Base-by-base conservation (phyloP, 495 filamentous ascomycete species). In the Podospora conica region DNA sequence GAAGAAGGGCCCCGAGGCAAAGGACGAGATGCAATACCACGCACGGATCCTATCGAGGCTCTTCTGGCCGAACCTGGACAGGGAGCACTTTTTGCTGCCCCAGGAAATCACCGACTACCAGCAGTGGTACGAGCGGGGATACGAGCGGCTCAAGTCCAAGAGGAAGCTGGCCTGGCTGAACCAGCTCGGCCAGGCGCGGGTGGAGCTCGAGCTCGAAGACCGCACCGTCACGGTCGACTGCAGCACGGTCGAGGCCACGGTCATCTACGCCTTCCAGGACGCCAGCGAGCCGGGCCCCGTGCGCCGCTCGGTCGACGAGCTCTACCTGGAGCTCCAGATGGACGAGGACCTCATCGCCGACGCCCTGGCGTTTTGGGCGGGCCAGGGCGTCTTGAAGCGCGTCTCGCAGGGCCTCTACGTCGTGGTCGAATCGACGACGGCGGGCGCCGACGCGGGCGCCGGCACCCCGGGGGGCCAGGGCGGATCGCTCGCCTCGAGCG, bases 81-180 rank as follows among this genome's bases (percentile, higher is more conserved):
- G 90, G 21, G 90, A 93, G 68, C 81, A 82, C 24, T 97, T 96
- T 77, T 73, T 79, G 31, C 77, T 96, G 10, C 95, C 96, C 4
- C 61, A 77, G 0, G 80, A 81, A 33, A 87, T 98, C 33, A 63
- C 75, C 5, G 73, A 82, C 2, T 76, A 91, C 25, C 91, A 93
- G 75, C 76, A 85, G 60, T 79, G 77, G 23, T 98, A 96, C 78
- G 85, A 88, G 55, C 69, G 75, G 4, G 88, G 88, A n/a, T 98
- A 96, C 73, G 87, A 91, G 69, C 77, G 77, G 3, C 82, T 94
- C 69, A 96, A 96, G 72, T 80, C 85, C 7, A 89, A 88, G 57
- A 87, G 95, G 58, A 96, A 93, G 77, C 84, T 98, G 22, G 91
- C 87, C 48, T 98, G 93, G 92, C 84, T 93, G 20, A 88, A 90